Evolutionary conservation across 2,329 filamentous ascomycete species (phyloP).

Genomic region (Nothopassalora personata): DNA sequence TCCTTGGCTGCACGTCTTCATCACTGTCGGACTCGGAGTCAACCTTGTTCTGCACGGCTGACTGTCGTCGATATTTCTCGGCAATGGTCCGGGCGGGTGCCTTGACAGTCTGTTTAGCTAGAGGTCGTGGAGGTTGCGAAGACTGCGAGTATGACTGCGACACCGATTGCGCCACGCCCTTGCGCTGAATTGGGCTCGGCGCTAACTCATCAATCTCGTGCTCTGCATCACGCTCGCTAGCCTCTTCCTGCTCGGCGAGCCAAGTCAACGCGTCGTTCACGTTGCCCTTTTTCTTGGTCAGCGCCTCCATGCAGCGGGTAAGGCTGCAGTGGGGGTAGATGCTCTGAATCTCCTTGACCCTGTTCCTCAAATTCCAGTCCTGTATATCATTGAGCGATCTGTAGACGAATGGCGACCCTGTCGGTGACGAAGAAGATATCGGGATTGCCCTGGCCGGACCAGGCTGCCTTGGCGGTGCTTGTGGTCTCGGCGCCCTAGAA

Average conservation of each 20-base stretch:
- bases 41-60: conserved; percentile 13
- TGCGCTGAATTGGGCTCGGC: conserved; percentile 21
- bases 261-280: conserved; percentile 51
- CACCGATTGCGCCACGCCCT: conserved; percentile 23
- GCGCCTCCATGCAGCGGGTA: conserved; percentile 44
- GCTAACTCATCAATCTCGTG: conserved; percentile 25
- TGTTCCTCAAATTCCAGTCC: conserved; percentile 46
- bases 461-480: conserved; percentile 8
- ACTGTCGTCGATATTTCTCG: conserved; percentile 27
- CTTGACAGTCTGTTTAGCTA: conserved; percentile 53
- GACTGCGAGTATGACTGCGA: conserved; percentile 9
- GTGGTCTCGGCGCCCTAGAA: conserved; percentile 22
- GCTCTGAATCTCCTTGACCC: conserved; percentile 47
- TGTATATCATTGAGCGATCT: conserved; percentile 46
- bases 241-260: conserved; percentile 39
- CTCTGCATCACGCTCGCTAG: conserved; percentile 5
- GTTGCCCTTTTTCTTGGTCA: conserved; percentile 48
- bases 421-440: neutral
- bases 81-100: conserved; percentile 52
- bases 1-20: conserved; percentile 25
- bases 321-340: conserved; percentile 47
- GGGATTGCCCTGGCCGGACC: conserved; percentile 8
- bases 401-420: conserved; percentile 32
- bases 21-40: conserved; percentile 24
- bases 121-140: conserved; percentile 33